Conservation (phyloP, 495 filamentous ascomycete genomes). For the Neurospora sp. region DNA sequence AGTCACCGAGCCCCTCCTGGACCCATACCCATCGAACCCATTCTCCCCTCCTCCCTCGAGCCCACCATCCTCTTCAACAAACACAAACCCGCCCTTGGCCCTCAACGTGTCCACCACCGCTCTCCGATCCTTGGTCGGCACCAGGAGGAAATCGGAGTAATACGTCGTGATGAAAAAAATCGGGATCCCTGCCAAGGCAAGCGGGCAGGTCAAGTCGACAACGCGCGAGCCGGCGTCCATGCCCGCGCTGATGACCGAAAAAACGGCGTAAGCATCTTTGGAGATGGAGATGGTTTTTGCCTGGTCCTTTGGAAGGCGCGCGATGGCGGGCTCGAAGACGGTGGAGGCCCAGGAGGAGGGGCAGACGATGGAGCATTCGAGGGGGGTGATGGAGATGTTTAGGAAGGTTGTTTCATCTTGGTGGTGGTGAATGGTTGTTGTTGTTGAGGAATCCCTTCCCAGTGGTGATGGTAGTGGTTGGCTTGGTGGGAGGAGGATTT, state of each 20-base stretch:
- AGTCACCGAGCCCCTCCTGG: background rate
- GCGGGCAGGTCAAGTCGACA: slow-evolving; percentile 79
- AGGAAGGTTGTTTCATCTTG: slow-evolving; percentile 50
- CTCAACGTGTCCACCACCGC: slow-evolving; percentile 70
- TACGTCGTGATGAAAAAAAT: slow-evolving; percentile 99
- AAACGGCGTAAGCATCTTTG: slow-evolving; percentile 73
- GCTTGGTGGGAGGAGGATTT: slow-evolving; percentile 63
- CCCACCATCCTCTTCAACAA: slow-evolving; percentile 45
- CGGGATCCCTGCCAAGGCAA: slow-evolving; percentile 85
- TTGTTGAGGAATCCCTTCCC: slow-evolving; percentile 8
- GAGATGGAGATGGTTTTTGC: slow-evolving; percentile 58
- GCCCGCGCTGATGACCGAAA: slow-evolving; percentile 79
- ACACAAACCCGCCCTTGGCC: slow-evolving; percentile 64
- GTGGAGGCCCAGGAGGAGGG: slow-evolving; percentile 57
- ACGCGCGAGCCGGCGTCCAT: slow-evolving; percentile 92
- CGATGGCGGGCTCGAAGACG: slow-evolving; percentile 64
- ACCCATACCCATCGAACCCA: background rate
- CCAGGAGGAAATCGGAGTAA: slow-evolving; percentile 93
- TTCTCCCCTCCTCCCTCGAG: background rate
- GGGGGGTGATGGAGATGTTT: slow-evolving; percentile 85
- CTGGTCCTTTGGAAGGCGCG: slow-evolving; percentile 34
- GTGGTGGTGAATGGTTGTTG: slow-evolving; percentile 39
- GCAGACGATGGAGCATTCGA: slow-evolving; percentile 91
- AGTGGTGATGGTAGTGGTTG: slow-evolving; percentile 17
- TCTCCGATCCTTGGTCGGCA: slow-evolving; percentile 61